Base-by-base conservation (phyloP, 2,329 filamentous ascomycete genomes). In the Aphanoascus verrucosus region DNA sequence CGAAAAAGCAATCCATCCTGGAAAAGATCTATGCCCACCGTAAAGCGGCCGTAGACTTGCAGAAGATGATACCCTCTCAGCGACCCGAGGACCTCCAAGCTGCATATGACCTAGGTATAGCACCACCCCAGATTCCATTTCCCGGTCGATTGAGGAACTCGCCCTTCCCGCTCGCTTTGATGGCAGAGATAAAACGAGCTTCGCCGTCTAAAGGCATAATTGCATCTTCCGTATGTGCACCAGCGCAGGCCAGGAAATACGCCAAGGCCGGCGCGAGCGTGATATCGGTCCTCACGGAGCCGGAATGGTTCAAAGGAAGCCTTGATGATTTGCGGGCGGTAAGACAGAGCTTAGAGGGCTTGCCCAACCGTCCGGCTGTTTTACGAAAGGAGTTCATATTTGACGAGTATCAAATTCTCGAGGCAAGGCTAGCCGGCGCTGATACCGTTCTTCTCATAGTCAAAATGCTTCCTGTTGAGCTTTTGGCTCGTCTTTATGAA, bases 221-320 rank as follows among this genome's bases (percentile, higher is more conserved):
- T 58, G 88, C 90, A 0, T 77, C 94, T 1, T 82, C 88, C 23
- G 86, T 90, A 19, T 93, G 86, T 62, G 93, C 93, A 8, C 89
- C 93, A 20, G 82, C 84, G 4, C 93, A 98, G 69, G 93, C 94
- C 41, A 83, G 84, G 58, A 88, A 85, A 60, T 98, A 98, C 68
- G 93, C 94, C 8, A 78, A 93, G 49, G 90, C 93, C 5, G 94
- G 93, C 12, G 93, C 93, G 46, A 97, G 91, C 66, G 88, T 94
- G 38, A 98, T 98, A 60, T 97, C 93, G 1, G 93, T 98, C n/a
- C 79, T 98, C 45, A 98, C 93, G 0, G 93, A 98, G 70, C 93
- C 94, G 0, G 86, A 97, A 65, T 98, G 93, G 93, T 98, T 98
- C 77, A 97, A 96, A 72, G 93, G 93, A 46, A 94, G 86, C 69